A percentile compares a stretch with the other conserved stretches of the same genome.
Conservation (phyloP, 805 yeast genomes). For the Helenozyma rhizophorensis region DNA sequence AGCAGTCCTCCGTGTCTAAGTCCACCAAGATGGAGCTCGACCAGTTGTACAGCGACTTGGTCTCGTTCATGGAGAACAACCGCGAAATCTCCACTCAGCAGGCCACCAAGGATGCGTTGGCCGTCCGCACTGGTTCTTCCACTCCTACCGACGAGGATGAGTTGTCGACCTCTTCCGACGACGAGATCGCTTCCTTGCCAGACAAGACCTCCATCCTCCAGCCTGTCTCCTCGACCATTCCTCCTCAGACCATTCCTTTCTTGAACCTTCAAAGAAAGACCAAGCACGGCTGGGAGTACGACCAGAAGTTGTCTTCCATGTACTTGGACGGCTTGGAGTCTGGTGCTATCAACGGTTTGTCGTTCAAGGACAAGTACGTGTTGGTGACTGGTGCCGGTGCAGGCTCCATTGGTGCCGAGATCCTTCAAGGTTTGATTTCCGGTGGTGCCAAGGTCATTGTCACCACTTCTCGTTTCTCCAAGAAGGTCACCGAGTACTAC, state of each 20-base stretch:
- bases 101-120: slow-evolving; percentile 51
- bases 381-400: slow-evolving; percentile 98
- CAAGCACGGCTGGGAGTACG: slow-evolving; percentile 80
- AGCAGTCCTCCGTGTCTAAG: slow-evolving; percentile 62
- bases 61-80: slow-evolving; percentile 62
- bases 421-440: slow-evolving; percentile 86
- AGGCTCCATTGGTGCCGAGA: slow-evolving; percentile 97
- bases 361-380: slow-evolving; percentile 84
- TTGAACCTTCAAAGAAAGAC: slow-evolving; percentile 83
- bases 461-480: slow-evolving; percentile 93
- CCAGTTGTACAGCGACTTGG: slow-evolving; percentile 64
- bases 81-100: slow-evolving; percentile 68
- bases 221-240: slow-evolving; percentile 70
- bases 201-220: slow-evolving; percentile 63
- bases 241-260: slow-evolving; percentile 89
- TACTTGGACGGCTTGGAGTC: slow-evolving; percentile 89
- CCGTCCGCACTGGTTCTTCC: slow-evolving; percentile 40
- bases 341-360: slow-evolving; percentile 91
- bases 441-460: slow-evolving; percentile 98
- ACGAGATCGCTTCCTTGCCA: slow-evolving; percentile 83
- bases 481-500: slow-evolving; percentile 91
- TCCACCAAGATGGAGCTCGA: slow-evolving; percentile 65
- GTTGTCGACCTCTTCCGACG: slow-evolving; percentile 40
- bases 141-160: slow-evolving; percentile 36
- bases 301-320: slow-evolving; percentile 66